phyloP scores from a whole-genome alignment of 257 asterid genomes.

The Osmanthus fragrans region DNA sequence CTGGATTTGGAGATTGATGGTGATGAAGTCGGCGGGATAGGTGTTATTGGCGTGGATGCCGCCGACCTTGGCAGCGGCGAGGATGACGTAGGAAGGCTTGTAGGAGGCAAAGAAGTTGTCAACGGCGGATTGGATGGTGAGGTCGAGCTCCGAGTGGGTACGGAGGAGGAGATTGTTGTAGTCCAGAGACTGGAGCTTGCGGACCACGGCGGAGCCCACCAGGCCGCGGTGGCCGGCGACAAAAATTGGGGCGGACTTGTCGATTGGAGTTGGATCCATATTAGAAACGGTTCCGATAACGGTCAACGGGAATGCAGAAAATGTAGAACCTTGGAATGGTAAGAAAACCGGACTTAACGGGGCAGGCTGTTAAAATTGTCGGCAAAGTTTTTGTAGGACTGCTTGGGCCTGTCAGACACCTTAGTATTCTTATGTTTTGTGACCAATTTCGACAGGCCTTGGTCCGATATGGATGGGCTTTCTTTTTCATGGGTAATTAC shows the following conservation, averaged over 20 bases:
- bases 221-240: slow-evolving; percentile 97
- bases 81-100: slow-evolving; percentile 69
- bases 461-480: not conserved
- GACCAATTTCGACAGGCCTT: not conserved
- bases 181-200: slow-evolving; percentile 54
- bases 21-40: slow-evolving; percentile 92
- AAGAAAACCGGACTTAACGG: not conserved
- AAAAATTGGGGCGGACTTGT: slow-evolving; percentile 63
- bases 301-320: not conserved
- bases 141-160: slow-evolving; percentile 85
- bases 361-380: not conserved
- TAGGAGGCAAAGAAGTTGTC: slow-evolving; percentile 72
- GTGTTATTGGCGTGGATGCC: slow-evolving; percentile 92
- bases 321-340: not conserved
- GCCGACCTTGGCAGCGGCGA: slow-evolving; percentile 95
- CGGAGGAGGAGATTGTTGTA: slow-evolving; percentile 79
- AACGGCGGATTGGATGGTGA: slow-evolving; percentile 76
- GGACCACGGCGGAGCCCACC: slow-evolving; percentile 85
- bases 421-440: not conserved
- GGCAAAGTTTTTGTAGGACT: not conserved
- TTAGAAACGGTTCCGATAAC: not conserved
- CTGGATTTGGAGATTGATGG: slow-evolving; percentile 90
- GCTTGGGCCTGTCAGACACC: not conserved
- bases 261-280: slow-evolving; percentile 36
- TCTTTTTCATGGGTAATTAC: too few relatives aligned